Evolutionary conservation across 2,329 filamentous ascomycete genomes (phyloP).

Genomic region (Phyllosticta paracitricarpa): DNA sequence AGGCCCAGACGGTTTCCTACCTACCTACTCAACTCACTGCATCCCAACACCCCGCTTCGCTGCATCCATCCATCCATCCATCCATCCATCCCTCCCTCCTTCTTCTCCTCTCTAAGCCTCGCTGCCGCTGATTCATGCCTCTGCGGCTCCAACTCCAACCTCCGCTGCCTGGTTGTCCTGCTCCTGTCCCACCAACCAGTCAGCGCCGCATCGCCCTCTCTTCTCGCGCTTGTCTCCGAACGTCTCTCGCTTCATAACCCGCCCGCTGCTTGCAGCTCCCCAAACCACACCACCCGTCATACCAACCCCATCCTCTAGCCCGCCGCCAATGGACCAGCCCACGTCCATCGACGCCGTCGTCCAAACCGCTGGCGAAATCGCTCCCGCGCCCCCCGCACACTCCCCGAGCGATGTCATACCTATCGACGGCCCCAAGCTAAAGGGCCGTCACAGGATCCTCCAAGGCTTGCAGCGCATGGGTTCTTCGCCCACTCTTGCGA

Average conservation of each 20-base stretch:
- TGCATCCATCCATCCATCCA: neutral
- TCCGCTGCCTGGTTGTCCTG: neutral
- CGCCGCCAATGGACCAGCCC: conserved; percentile 1
- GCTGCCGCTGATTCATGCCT: neutral
- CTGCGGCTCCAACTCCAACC: neutral
- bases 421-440: conserved; percentile 41
- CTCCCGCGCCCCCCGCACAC: neutral
- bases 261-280: neutral
- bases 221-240: neutral
- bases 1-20: no score
- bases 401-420: conserved; percentile 3
- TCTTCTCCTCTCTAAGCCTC: neutral
- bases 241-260: neutral
- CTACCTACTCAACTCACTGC: no score
- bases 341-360: conserved; percentile 10
- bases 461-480: conserved; percentile 71
- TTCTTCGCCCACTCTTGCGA: conserved; percentile 63
- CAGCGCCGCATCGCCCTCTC: neutral
- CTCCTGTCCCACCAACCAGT: neutral
- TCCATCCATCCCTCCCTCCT: neutral
- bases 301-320: neutral
- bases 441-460: conserved; percentile 59
- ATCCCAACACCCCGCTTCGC: no score
- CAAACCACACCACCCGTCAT: neutral
- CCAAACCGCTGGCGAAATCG: neutral